Evolutionary conservation across 2,329 filamentous ascomycete genomes (phyloP), one percentile per base, ranked within the genome.

Genomic region (Aspergillus udagawae): DNA sequence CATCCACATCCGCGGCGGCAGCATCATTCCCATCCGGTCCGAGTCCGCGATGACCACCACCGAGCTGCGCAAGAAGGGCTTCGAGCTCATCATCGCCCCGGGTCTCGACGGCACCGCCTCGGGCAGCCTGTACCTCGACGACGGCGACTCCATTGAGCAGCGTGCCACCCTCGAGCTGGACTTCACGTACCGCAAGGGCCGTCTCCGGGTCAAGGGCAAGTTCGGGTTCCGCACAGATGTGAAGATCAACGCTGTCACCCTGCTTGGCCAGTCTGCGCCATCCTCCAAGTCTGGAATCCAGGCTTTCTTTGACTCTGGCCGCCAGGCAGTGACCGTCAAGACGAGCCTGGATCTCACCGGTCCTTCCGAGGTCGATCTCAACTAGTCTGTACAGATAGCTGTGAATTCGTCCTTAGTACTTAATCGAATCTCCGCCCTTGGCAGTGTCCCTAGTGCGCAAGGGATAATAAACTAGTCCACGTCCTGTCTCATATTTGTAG

Each of bases 41-140:
- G 72, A 76, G 44, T 77, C 77, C 32, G 82, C 82, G 2, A 83
- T 81, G 77, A 90, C 78, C 65, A 92, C 72, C 67, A 85, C 66
- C 69, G 88, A 79, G 27, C 72, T 86, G 45, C 78, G 82, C 47
- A 79, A 83, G 62, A 78, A 88, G 64, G 79, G 86, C 63, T 93
- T 93, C 75, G 82, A 87, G 68, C 76, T 95, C 52, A 67, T 93
- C 38, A 80, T 95, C 48, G 87, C 90, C 0, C 81, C 89, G 0
- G 84, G 82, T 5, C 67, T 70, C 0, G 76, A 87, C 52, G 88
- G 87, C 3, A 83, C 76, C 6, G 91, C 91, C 0, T 71, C 68
- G 1, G 91, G 91, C 0, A 78, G 80, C 52, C 77, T 94, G 56
- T 94, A 92, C 70, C 75, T 94, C 4, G 91, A 94, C 63, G 90